Evolutionary conservation across 2,329 filamentous ascomycete genomes (phyloP).

Genomic region (Alternaria consortialis): DNA sequence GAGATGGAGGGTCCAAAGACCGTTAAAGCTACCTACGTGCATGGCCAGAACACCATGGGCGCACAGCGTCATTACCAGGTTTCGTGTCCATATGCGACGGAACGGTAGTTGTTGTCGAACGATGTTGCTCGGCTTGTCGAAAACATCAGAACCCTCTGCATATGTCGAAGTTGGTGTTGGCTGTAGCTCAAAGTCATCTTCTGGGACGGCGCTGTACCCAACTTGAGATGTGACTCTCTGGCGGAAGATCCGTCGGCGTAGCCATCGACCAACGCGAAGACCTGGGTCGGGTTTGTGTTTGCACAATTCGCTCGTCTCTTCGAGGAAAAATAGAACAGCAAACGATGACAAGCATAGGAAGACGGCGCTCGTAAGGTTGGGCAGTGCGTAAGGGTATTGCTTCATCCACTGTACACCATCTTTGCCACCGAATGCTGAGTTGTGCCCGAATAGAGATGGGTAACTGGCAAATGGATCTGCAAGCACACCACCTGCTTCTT

Average conservation of each 20-base stretch:
- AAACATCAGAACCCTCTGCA: conserved; percentile 3
- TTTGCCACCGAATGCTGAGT: conserved; percentile 64
- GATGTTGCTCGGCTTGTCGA: conserved; percentile 22
- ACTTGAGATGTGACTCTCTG: conserved; percentile 27
- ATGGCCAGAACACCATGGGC: conserved; percentile 57
- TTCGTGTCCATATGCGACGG: conserved; percentile 57
- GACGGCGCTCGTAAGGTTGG: conserved; percentile 71
- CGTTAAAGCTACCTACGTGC: conserved; percentile 61
- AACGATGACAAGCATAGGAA: conserved; percentile 66
- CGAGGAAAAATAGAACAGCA: conserved; percentile 69
- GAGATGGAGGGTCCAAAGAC: conserved; percentile 61
- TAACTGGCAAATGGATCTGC: conserved; percentile 72
- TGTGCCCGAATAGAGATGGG: conserved; percentile 69
- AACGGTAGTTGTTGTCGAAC: conserved; percentile 54
- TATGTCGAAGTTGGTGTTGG: conserved; percentile 37
- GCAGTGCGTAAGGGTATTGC: conserved; percentile 73
- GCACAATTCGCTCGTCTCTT: conserved; percentile 63
- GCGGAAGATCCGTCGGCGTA: conserved; percentile 47
- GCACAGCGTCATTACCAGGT: conserved; percentile 55
- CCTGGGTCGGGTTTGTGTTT: conserved; percentile 54
- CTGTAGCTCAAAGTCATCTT: conserved; percentile 44
- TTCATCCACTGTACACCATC: conserved; percentile 70
- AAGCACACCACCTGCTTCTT: conserved; percentile 68
- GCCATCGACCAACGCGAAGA: conserved; percentile 50
- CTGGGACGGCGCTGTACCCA: conserved; percentile 45